Evolutionary conservation across 2,329 filamentous ascomycete genomes (phyloP).

Genomic region (Fusarium euwallaceae): DNA sequence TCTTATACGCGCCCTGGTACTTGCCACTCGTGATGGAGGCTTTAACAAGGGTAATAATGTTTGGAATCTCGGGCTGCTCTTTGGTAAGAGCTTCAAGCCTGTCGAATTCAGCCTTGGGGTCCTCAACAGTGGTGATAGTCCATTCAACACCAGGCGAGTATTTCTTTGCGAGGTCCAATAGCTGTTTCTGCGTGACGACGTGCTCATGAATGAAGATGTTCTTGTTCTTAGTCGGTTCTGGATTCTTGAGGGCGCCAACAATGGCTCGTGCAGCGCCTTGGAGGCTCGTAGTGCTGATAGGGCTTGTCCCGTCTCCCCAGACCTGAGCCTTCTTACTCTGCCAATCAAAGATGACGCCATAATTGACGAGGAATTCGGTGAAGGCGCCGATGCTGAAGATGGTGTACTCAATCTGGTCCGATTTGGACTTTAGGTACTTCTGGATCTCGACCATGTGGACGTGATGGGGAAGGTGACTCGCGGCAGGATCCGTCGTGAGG

Average conservation of each 20-base stretch:
- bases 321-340: background rate
- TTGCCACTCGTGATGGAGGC: background rate
- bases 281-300: background rate
- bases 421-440: background rate
- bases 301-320: background rate
- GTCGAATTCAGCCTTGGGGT: background rate
- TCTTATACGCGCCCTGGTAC: background rate
- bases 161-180: background rate
- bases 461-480: background rate
- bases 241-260: background rate
- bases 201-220: background rate
- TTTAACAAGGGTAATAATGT: background rate
- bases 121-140: background rate
- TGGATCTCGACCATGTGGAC: background rate
- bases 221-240: background rate
- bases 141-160: background rate
- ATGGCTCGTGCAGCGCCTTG: background rate
- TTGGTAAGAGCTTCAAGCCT: background rate
- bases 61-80: background rate
- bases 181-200: background rate
- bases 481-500: background rate
- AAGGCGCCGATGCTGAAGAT: background rate
- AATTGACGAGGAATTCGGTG: background rate
- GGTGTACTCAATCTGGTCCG: background rate
- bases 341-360: background rate